These are phyloP conservation scores for Vinca minor DNA, from an alignment of 257 asterid species.

Conservation along the genomic window DNA sequence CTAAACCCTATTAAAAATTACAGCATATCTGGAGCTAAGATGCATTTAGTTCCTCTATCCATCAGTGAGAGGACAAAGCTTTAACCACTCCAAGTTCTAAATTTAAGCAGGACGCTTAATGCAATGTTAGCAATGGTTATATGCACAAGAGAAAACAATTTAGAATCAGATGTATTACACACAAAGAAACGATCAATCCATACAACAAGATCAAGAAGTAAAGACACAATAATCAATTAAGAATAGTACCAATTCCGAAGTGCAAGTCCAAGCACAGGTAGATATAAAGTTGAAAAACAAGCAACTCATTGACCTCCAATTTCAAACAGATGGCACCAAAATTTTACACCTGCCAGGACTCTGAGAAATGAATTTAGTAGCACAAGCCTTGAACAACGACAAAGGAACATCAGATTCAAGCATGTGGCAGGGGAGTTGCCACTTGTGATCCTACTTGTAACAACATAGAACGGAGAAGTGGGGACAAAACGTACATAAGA, in stretches of 20 bases:
- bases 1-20: not conserved
- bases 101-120: not conserved
- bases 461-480: too few relatives aligned
- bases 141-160: not conserved
- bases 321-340: not conserved
- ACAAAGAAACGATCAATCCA: not conserved
- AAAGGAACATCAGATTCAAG: not conserved
- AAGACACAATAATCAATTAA: not conserved
- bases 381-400: not conserved
- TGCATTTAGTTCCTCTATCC: not conserved
- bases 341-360: not conserved
- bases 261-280: not conserved
- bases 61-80: too few relatives aligned
- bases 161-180: not conserved
- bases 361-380: not conserved
- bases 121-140: not conserved
- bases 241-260: not conserved
- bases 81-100: too few relatives aligned
- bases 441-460: not conserved
- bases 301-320: not conserved
- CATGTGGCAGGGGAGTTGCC: not conserved
- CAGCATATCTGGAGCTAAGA: not conserved
- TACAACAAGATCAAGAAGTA: not conserved
- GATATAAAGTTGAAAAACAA: not conserved
- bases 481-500: too few relatives aligned